Evolutionary conservation across 768 basidiomycete genomes (phyloP), one percentile per base, ranked within the genome.

Genomic region (Mrakia hoshinonis): DNA sequence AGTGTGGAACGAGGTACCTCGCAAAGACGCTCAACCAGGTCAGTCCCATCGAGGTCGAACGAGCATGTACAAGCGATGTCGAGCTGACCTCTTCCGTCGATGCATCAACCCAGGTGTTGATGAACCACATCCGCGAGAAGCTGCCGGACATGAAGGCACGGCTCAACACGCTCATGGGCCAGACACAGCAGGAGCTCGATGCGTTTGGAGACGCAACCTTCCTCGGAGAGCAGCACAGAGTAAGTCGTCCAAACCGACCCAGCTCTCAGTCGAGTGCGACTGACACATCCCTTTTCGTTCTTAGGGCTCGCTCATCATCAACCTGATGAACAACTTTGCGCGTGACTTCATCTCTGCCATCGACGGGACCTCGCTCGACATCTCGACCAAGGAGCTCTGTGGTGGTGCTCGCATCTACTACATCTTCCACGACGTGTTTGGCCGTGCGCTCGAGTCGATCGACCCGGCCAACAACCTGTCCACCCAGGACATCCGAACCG

Each of bases 141-240:
- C 84, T 99, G 47, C 96, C 96, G 0, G 96, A 99, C 80, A 98
- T 99, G 96, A 99, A 99, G 80, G 96, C 96, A 20, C 85, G 93
- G 24, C 81, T 99, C 72, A 99, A 98, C 78, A 99, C 96, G 3
- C 82, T 97, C 29, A 98, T 98, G 91, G 94, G 95, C 20, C 96
- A 99, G 81, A 92, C 96, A 10, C 95, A 97, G 78, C 96, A 99
- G 79, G 96, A 99, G 79, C 85, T 99, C 52, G 91, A 92, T 80
- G 89, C 93, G 5, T 98, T 96, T 77, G 96, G 96, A 24, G 96
- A 96, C 77, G 85, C 90, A 13, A 92, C 92, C 2, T 85, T 91
- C 76, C 90, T 90, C 73, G 95, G 92, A 6, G 93, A 94, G 81
- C 87, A 87, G 75, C 92, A 96, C 78, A 88, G 79, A 63, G 75